Evolutionary conservation across 192 early-diverging fungal species (phyloP), one percentile per base, ranked within the genome.

Genomic region (Phlyctochytrium planicorne): DNA sequence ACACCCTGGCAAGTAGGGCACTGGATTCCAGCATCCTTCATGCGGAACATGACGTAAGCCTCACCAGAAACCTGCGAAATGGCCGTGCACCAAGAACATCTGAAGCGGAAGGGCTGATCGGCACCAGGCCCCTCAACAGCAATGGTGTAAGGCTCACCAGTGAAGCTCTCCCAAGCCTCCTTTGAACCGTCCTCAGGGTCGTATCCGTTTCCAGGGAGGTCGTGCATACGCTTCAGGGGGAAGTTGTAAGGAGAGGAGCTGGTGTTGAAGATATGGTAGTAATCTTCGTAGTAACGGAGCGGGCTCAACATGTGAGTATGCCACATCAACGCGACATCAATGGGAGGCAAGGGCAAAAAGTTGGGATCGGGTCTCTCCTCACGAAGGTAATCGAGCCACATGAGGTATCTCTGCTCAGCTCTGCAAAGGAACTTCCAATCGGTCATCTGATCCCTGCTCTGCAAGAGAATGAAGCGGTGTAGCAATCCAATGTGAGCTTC

Each of bases 301-400:
- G 85, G 85, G 3, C 75, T 75, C 17, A 89, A 68, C 79, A 84
- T 79, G 65, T 89, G 87, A 3, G 68, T 50, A 60, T 84, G 85
- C 87, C 87, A 88, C 69, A 88, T 82, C 60, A 78, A 64, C 0
- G 81, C 80, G n/a, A 88, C 83, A 72, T 87, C 84, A 2, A 74
- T 29, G 32, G 72, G 76, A n/a, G 86, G 86, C 1, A 87, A 53
- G 1, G 81, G 78, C n/a, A 75, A 33, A 2, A 52, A 30, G 16
- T 52, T 37, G 17, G 80, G 75, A 25, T 63, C 52, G 1, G 74
- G 69, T 36, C 59, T 23, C 2, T 34, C 33, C n/a, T 80, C 73
- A 35, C 74, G 62, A 33, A 88, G 68, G 10, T 77, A 56, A 24
- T 80, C 71, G 34, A 86, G 50, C 77, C 78, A 88, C 62, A 71